A percentile compares a stretch with the other conserved stretches of the same genome.
Conservation (phyloP, 2,329 filamentous ascomycete species). For the Epichloe coenophiala region DNA sequence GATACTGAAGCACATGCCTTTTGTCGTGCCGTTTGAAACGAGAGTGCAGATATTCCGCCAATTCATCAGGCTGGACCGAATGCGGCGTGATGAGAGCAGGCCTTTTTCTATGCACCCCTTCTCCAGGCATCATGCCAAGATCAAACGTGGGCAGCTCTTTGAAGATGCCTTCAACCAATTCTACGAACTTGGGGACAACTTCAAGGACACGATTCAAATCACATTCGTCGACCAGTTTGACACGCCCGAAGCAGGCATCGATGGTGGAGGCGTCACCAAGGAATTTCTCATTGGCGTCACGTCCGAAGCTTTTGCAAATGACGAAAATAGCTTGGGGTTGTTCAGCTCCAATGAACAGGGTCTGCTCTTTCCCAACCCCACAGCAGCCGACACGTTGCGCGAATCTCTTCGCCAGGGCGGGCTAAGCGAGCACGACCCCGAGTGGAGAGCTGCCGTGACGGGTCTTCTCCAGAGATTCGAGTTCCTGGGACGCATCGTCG, state of each 20-base stretch:
- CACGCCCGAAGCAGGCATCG: constrained; percentile 79
- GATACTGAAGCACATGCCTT: constrained; percentile 90
- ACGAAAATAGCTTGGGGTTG: constrained; percentile 34
- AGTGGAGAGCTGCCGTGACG: constrained; percentile 43
- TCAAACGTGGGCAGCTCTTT: constrained; percentile 68
- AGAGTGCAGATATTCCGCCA: constrained; percentile 86
- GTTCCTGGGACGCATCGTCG: constrained; percentile 83
- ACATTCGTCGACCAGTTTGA: constrained; percentile 90
- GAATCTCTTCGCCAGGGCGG: constrained; percentile 41
- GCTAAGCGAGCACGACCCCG: constrained; percentile 35
- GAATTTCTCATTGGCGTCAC: constrained; percentile 89
- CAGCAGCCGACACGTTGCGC: constrained; percentile 54
- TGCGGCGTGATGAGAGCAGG: constrained; percentile 12
- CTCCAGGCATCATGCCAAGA: constrained; percentile 59
- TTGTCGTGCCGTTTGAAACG: constrained; percentile 86
- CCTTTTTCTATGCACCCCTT: constrained; percentile 14
- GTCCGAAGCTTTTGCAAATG: constrained; percentile 61
- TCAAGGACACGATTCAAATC: constrained; percentile 95
- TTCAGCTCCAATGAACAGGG: constrained; percentile 81
- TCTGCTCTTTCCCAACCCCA: constrained; percentile 78
- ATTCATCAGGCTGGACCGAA: constrained; percentile 65
- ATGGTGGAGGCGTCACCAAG: constrained; percentile 93
- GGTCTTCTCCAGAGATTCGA: constrained; percentile 66
- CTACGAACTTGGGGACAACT: constrained; percentile 61
- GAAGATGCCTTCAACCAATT: constrained; percentile 77